Base-by-base conservation (phyloP, 2,329 filamentous ascomycete species). In the Arthrocladium fulminans region DNA sequence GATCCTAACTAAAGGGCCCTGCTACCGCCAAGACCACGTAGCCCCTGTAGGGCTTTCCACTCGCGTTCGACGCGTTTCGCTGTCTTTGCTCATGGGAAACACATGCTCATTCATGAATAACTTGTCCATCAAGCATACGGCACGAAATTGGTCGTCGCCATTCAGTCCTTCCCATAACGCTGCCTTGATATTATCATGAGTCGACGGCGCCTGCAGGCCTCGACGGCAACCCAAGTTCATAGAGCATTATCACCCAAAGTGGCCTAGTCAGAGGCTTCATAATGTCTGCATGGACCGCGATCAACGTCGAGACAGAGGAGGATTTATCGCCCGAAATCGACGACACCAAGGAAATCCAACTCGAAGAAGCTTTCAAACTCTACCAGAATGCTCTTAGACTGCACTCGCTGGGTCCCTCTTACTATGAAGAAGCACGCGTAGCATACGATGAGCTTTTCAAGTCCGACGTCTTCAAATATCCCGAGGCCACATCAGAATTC, bases 291-390 rank as follows among this genome's bases (percentile, higher is more conserved):
- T 59, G 57, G 48, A 53, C 54, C 20, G 56, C 57, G 9, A 45
- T 58, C 66, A 98, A 98, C 65, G 80, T 97, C 68, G 89, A 96
- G 67, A 85, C 87, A 8, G 92, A 96, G 68, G 87, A 94, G 61
- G 86, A 87, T 50, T 73, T 84, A 55, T 88, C 95, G 63, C 87
- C 94, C 59, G 89, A 96, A 67, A 73, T 95, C 61, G 92, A 98
- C 65, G 88, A 92, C 60, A 95, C 89, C 27, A 92, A 90, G 65
- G 90, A 97, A 66, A 81, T 98, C 45, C 89, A 95, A 74, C 90
- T 97, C 61, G 92, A 98, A 61, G 92, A 98, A 69, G 89, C 92
- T 41, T 73, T 98, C 53, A 97, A 96, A 68, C 79, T 90, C 29
- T 98, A 96, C 64, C 89, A 97, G 62, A 83, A 76, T 58, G 92